These are phyloP conservation scores for Oemleria cerasiformis DNA, from an alignment of 306 rosid species.

Conservation along the genomic window DNA sequence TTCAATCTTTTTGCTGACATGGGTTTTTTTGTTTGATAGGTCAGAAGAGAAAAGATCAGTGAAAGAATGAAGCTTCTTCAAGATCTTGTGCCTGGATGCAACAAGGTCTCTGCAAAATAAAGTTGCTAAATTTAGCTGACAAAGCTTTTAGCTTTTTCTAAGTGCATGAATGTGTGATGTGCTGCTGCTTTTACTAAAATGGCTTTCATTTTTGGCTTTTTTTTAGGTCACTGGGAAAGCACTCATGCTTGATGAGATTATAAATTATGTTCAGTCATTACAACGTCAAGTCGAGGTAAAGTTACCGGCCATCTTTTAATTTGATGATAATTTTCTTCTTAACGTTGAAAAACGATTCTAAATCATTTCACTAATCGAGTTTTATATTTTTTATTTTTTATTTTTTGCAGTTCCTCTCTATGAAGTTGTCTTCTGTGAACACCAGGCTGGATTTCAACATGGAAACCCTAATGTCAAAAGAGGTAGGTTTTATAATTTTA, in stretches of 20 bases:
- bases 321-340: no score
- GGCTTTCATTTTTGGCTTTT: slow-evolving; percentile 1
- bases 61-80: slow-evolving; percentile 97
- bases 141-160: background rate
- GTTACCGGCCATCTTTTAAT: no score
- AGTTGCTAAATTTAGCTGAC: background rate
- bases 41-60: slow-evolving; percentile 92
- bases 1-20: slow-evolving; percentile 21
- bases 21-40: slow-evolving; percentile 38
- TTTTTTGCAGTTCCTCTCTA: slow-evolving; percentile 71
- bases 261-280: slow-evolving; percentile 95
- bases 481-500: slow-evolving; percentile 43
- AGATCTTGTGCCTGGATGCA: slow-evolving; percentile 97
- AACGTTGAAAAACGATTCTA: background rate
- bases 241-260: slow-evolving; percentile 94
- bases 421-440: slow-evolving; percentile 89
- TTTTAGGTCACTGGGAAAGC: slow-evolving; percentile 93
- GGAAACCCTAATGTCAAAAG: slow-evolving; percentile 70
- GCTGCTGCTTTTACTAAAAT: slow-evolving; percentile 18
- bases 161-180: slow-evolving; percentile 4
- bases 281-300: slow-evolving; percentile 95
- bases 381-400: background rate
- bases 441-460: slow-evolving; percentile 71
- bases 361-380: slow-evolving; percentile 32
- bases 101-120: slow-evolving; percentile 50